Base-by-base conservation (phyloP, 2,329 filamentous ascomycete genomes). In the Zasmidium citrigriseum region DNA sequence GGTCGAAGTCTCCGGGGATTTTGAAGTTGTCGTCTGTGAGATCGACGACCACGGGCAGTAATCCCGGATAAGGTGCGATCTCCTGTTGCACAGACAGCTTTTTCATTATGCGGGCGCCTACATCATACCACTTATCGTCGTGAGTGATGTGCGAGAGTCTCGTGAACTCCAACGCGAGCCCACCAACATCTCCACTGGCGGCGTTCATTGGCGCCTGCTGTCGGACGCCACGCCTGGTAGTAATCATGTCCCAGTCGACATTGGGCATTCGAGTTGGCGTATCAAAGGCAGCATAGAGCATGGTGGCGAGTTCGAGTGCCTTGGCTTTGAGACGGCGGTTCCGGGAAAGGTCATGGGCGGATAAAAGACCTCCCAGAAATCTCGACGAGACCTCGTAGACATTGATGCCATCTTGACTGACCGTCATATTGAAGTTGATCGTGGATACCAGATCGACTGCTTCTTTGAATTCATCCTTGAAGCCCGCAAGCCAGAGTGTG, bases 371-470 rank as follows among this genome's bases (percentile, higher is more conserved):
- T 16, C 88, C 88, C 0, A 90, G 79, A 68, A 90, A 90, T 46
- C 88, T 83, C 58, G 90, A 89, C 11, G 82, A 89, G 1, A 86
- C 89, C 72, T 90, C 88, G 60, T 90, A 90, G 0, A 89, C 76
- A 61, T 88, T 89, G 62, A 89, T 82, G 25, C 81, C 76, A 5
- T 74, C 70, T 44, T 73, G 65, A 4, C 72, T 72, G 0, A 83
- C 83, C 1, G 74, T 80, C 1, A 82, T 16, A n/a, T 41, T 81
- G 68, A 89, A 90, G 69, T 89, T 85, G 53, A 90, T 84, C 4
- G 75, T 61, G 67, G 81, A 76, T 4, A 86, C 81, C 1, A 83
- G 84, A 53, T 79, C 75, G 2, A 87, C 83, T 1, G 87, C 87
- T 63, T 83, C 79, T 27, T 84, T 79, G 67, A 90, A 91, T 58